These are phyloP conservation scores for Samsoniella hepiali DNA, from an alignment of 2,329 filamentous ascomycete genomes.

Conservation along the genomic window DNA sequence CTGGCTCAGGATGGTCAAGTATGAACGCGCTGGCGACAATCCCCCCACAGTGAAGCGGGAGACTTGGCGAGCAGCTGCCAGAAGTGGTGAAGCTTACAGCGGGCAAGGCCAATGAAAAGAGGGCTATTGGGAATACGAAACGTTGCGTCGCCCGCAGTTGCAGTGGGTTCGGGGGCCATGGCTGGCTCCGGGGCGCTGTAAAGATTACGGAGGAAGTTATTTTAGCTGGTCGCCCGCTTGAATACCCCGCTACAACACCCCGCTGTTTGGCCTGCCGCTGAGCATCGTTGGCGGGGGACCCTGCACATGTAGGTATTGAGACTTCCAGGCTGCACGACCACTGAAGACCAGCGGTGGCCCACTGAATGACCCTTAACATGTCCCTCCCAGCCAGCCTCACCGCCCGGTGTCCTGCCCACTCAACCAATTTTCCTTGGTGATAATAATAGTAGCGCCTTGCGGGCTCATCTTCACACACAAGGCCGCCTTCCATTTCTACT, in stretches of 20 bases:
- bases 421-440: background rate
- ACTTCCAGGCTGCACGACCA: background rate
- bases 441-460: background rate
- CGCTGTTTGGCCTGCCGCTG: background rate
- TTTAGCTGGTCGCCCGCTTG: background rate
- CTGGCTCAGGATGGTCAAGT: background rate
- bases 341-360: background rate
- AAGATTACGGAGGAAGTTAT: too few relatives aligned
- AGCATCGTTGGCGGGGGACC: background rate
- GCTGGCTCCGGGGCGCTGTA: background rate
- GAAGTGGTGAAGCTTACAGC: conserved; percentile 11
- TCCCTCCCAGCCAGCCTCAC: background rate
- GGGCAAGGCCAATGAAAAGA: conserved; percentile 11
- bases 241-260: background rate
- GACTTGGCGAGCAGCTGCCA: background rate
- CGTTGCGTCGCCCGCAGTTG: conserved; percentile 18
- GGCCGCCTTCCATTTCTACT: conserved; percentile 1
- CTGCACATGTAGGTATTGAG: background rate
- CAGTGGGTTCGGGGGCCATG: background rate
- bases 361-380: background rate
- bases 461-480: background rate
- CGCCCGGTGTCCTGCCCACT: conserved; percentile 3
- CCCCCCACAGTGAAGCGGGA: conserved; percentile 4
- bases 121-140: conserved; percentile 17
- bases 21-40: background rate